Conservation (phyloP, 2,329 filamentous ascomycete species). For the Penicillium hordei region DNA sequence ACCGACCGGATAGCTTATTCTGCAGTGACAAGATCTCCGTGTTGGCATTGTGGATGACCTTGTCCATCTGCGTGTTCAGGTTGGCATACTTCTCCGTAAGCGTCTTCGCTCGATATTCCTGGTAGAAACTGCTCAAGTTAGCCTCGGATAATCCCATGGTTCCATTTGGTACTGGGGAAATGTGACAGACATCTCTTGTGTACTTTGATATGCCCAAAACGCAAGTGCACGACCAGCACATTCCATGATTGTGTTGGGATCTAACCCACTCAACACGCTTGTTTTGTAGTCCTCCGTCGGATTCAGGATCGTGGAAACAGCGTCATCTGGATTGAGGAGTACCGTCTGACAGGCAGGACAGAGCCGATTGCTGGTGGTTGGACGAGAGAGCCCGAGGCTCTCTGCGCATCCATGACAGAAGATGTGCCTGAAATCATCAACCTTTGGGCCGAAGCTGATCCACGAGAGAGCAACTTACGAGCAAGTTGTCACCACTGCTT, state of each 20-base stretch:
- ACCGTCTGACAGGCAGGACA: slow-evolving; percentile 76
- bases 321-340: slow-evolving; percentile 72
- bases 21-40: slow-evolving; percentile 67
- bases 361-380: slow-evolving; percentile 52
- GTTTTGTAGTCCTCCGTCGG: slow-evolving; percentile 89
- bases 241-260: slow-evolving; percentile 79
- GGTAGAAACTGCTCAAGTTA: slow-evolving; percentile 61
- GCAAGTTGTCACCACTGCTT: slow-evolving; percentile 85
- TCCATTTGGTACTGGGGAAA: neutral
- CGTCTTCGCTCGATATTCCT: slow-evolving; percentile 70
- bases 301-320: slow-evolving; percentile 67
- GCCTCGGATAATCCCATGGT: slow-evolving; percentile 4
- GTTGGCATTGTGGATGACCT: slow-evolving; percentile 72
- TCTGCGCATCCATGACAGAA: slow-evolving; percentile 78
- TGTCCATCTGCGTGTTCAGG: slow-evolving; percentile 68
- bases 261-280: slow-evolving; percentile 77
- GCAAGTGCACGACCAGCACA: slow-evolving; percentile 75
- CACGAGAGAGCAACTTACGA: slow-evolving; percentile 54
- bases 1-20: slow-evolving; percentile 62
- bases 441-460: neutral
- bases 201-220: slow-evolving; percentile 85
- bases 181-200: slow-evolving; percentile 70
- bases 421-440: slow-evolving; percentile 63
- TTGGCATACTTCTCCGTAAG: slow-evolving; percentile 69
- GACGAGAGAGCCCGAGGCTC: slow-evolving; percentile 59